Base-by-base conservation (phyloP, 495 filamentous ascomycete genomes). In the Tetracladium marchalianum region DNA sequence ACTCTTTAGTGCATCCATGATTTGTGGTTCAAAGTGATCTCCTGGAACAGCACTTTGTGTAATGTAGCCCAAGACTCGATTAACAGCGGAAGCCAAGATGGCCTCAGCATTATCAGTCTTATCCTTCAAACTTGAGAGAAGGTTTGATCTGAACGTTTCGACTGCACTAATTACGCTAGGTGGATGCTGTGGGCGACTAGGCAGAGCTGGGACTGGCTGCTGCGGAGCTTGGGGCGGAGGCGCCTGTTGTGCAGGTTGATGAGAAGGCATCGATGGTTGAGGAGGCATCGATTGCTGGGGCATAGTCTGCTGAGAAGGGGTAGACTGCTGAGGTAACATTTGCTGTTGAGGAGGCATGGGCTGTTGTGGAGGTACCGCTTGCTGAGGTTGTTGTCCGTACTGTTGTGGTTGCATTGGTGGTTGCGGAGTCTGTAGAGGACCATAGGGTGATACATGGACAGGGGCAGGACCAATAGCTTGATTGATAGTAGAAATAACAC, bases 51-150 rank as follows among this genome's bases (percentile, higher is more conserved):
- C 11, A 39, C 47, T 55, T 35, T 52, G 22, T 10, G 32, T 43
- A 4, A 45, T 46, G 5, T 31, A 16, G 10, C 51, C 45, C 16
- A 57, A 39, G n/a, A 54, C 54, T 19, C 44, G 46, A 37, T 57
- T 55, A 0, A 54, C 34, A n/a, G 57, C 57, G 1, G 54, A 60
- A 19, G 49, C 36, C 12, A 60, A 34, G 32, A 56, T 48, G 16
- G 35, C 41, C 22, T 52, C 48, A 7, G 48, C 41, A 35, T 55
- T 49, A 12, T 5, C 15, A 16, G 48, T 27, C 18, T 45, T 52
- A 4, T 19, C 36, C 31, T 46, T 48, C 34, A 56, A 18, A 19
- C 31, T 32, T 11, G 18, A 15, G 1, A 55, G 19, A 7, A 60
- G 16, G 12, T 27, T 46, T 7, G 31, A 32, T 35, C 46, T 54